A percentile compares a stretch with the other conserved stretches of the same genome.
These are phyloP conservation scores for Hemisphaericaspora nanyangensis DNA, from an alignment of 805 yeast genomes.

Conservation along the genomic window DNA sequence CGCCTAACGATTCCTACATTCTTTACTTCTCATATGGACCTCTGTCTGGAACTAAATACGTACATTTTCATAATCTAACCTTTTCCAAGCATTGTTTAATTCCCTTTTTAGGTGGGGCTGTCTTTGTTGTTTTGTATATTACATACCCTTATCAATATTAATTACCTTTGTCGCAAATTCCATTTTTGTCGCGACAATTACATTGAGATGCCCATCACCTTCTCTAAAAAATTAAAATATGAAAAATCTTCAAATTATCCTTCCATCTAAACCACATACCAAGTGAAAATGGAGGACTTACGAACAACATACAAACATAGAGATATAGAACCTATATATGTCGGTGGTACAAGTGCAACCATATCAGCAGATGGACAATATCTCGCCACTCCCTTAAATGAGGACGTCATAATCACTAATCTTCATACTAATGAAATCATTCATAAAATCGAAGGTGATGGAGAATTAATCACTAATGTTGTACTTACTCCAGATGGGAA, in stretches of 20 bases:
- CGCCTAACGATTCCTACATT: no score
- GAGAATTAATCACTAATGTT: constrained; percentile 71
- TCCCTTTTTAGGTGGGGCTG: no score
- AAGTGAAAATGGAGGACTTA: constrained; percentile 16
- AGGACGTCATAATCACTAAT: constrained; percentile 70
- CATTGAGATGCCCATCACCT: not conserved
- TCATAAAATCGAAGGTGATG: constrained; percentile 77
- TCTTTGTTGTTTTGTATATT: no score
- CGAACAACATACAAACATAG: constrained; percentile 41
- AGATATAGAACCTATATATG: constrained; percentile 76
- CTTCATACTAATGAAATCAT: constrained; percentile 53
- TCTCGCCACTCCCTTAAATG: constrained; percentile 77
- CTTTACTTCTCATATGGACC: no score
- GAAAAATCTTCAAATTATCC: not conserved
- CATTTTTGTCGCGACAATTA: no score
- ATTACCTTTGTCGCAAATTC: no score
- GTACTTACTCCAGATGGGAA: constrained; percentile 73
- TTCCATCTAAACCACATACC: not conserved
- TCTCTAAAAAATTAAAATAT: not conserved
- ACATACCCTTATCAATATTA: no score
- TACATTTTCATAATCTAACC: no score
- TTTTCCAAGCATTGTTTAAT: no score
- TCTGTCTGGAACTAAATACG: no score
- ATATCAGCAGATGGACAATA: constrained; percentile 59
- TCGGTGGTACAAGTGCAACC: constrained; percentile 78